These are phyloP conservation scores for Gnetum montanum DNA, from an alignment of 75 land plant genomes.

Conservation along the genomic window DNA sequence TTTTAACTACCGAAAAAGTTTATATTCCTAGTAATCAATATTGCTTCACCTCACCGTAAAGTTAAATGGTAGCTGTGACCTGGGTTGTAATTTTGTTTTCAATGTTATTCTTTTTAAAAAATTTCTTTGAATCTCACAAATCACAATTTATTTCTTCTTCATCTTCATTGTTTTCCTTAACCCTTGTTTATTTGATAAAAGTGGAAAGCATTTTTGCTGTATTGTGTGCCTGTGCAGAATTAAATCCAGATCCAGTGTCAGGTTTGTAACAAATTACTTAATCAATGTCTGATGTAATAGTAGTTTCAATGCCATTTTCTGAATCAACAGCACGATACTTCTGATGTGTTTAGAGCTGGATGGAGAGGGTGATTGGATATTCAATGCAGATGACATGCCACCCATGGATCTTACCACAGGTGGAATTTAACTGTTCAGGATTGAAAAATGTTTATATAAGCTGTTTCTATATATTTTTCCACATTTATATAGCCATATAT, in stretches of 20 bases:
- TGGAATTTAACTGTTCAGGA: neutral
- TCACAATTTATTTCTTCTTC: too few relatives aligned
- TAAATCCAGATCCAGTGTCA: constrained; percentile 83
- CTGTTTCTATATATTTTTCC: neutral
- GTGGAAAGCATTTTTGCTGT: constrained; percentile 78
- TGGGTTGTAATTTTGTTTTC: neutral
- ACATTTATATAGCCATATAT: neutral
- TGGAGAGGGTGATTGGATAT: constrained; percentile 89
- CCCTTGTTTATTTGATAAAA: constrained; percentile 9
- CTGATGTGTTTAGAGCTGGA: constrained; percentile 55
- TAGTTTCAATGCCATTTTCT: too few relatives aligned
- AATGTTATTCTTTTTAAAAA: neutral
- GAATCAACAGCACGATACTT: too few relatives aligned
- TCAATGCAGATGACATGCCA: constrained; percentile 48
- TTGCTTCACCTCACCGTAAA: neutral
- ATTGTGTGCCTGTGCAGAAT: constrained; percentile 90
- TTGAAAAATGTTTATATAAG: neutral
- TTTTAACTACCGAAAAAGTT: neutral
- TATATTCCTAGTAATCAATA: neutral
- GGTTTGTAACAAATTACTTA: too few relatives aligned
- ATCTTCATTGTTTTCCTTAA: constrained; percentile 2
- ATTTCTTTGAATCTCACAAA: neutral
- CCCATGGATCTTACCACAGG: constrained; percentile 15
- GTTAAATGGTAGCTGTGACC: neutral
- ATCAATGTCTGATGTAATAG: too few relatives aligned